These are phyloP conservation scores for Ascodesmis nigricans DNA, from an alignment of 495 filamentous ascomycete species.

Conservation along the genomic window DNA sequence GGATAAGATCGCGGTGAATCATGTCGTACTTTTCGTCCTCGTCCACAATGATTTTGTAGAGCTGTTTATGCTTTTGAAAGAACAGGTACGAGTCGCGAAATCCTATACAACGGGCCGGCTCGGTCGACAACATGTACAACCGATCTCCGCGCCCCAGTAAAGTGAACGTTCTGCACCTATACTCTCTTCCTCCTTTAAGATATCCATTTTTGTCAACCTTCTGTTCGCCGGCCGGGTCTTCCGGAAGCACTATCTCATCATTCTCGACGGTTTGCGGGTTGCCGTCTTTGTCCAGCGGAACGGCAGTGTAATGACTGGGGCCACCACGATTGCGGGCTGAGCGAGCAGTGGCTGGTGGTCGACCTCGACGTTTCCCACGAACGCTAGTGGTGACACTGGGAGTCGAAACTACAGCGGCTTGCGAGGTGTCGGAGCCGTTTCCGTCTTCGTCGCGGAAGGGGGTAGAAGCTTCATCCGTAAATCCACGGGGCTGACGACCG, in stretches of 20 bases:
- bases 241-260: constrained; percentile 74
- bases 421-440: constrained; percentile 11
- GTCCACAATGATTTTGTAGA: constrained; percentile 89
- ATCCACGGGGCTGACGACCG: constrained; percentile 17
- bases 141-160: constrained; percentile 62
- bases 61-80: constrained; percentile 86
- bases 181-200: constrained; percentile 62
- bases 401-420: constrained; percentile 6
- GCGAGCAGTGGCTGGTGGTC: constrained; percentile 56
- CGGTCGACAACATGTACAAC: constrained; percentile 94
- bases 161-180: constrained; percentile 82
- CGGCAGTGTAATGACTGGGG: constrained; percentile 51
- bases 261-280: constrained; percentile 76
- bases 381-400: constrained; percentile 26
- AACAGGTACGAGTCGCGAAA: constrained; percentile 96
- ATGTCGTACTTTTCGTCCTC: constrained; percentile 82
- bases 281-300: constrained; percentile 84
- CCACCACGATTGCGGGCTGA: constrained; percentile 43
- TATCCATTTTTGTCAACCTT: constrained; percentile 81
- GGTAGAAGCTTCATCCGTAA: constrained; percentile 15
- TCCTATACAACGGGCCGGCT: constrained; percentile 85
- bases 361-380: constrained; percentile 59
- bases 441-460: constrained; percentile 13
- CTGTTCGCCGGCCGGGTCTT: constrained; percentile 68
- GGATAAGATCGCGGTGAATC: constrained; percentile 83